Conservation (phyloP, 805 yeast species). For the Ascoidea asiatica region DNA sequence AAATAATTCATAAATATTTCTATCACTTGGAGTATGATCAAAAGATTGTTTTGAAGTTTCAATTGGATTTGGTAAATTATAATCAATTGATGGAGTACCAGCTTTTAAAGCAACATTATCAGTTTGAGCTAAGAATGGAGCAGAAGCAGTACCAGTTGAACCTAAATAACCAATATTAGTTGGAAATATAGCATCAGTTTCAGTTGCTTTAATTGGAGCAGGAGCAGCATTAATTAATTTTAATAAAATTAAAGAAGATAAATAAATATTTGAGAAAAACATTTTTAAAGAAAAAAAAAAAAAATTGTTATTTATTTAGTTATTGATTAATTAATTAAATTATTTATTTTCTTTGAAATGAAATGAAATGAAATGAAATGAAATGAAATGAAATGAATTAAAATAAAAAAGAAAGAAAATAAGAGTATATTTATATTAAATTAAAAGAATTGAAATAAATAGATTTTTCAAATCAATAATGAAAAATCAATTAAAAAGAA, state of each 20-base stretch:
- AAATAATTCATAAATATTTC: conserved; percentile 11
- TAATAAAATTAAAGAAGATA: not conserved
- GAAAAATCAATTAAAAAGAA: too few relatives aligned
- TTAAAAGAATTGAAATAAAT: too few relatives aligned
- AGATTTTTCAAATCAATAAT: too few relatives aligned
- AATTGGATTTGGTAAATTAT: conserved; percentile 10
- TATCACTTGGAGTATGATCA: conserved; percentile 9
- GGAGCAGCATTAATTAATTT: conserved; percentile 1
- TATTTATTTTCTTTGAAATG: too few relatives aligned
- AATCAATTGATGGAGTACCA: conserved; percentile 7
- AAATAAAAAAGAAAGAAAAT: too few relatives aligned
- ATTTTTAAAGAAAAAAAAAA: too few relatives aligned
- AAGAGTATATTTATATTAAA: too few relatives aligned
- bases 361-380: too few relatives aligned
- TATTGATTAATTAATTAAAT: too few relatives aligned
- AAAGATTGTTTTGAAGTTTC: conserved; percentile 10
- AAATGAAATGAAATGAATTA: too few relatives aligned
- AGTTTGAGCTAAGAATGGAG: conserved; percentile 8
- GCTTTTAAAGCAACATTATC: conserved; percentile 8
- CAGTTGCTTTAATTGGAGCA: conserved; percentile 5
- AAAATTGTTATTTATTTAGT: too few relatives aligned
- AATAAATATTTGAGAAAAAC: not conserved
- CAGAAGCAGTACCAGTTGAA: conserved; percentile 8
- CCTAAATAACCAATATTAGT: conserved; percentile 7
- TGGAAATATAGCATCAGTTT: conserved; percentile 6